Base-by-base conservation (phyloP, 345 rosid genomes). In the Salix koriyanagi region DNA sequence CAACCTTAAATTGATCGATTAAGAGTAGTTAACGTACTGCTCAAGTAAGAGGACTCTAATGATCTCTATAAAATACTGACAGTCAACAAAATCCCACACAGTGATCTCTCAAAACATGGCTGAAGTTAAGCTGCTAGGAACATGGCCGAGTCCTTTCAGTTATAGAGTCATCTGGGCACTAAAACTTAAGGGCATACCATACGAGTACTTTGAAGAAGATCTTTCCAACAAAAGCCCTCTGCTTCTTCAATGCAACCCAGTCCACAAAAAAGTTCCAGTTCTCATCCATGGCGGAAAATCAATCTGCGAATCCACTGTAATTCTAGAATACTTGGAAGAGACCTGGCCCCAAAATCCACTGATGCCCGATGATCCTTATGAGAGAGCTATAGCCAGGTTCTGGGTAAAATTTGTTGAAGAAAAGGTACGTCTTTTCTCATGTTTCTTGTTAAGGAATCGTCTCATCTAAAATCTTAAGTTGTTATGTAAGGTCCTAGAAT, bases 101-200 rank as follows among this genome's bases (percentile, higher is more conserved):
- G 7, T 16, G 2, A 50, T 50, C 56, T 50, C n/a, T 48, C 66
- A 12, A 58, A 7, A 60, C 12, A 81, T 81, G 84, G 80, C 69
- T 6, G 67, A 65, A 54, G 67, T 77, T 19, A 77, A 73, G 72
- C 80, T 77, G 7, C n/a, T 73, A 3, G 78, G 72, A 77, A 36
- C 72, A 41, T 81, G 84, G 80, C 75, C 84, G 10, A 77, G 80
- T 62, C 60, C 74, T 4, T 80, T 30, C 23, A 56, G 69, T 68
- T 76, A 77, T 71, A 60, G 76, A 73, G 76, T 73, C 15, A 25
- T 60, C 6, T 61, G 67, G 58, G 67, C 69, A 6, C 68, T 73
- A 4, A 61, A 73, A 73, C 56, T 60, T 0, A 73, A 73, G 52
- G 68, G 76, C 25, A 60, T 73, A 73, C 23, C 66, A 9, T 73